These are phyloP conservation scores for Plasmodium gonderi DNA, from an alignment of 169 alveolate genomes.

Conservation along the genomic window DNA sequence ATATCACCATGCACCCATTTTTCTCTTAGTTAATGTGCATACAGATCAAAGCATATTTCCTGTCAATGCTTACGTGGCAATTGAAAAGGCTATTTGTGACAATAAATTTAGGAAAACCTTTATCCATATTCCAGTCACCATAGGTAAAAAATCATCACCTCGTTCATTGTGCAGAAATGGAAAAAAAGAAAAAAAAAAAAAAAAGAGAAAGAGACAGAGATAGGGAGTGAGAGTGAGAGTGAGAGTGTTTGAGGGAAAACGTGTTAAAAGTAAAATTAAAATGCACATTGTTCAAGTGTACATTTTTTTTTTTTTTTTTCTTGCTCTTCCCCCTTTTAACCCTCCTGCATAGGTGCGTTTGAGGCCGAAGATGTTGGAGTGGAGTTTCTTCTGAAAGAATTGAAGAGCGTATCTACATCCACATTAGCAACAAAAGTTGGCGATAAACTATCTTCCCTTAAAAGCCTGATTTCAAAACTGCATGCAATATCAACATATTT, in stretches of 20 bases:
- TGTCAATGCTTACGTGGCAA: constrained; percentile 94
- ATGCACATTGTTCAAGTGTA: too few relatives aligned
- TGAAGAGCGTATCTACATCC: constrained; percentile 95
- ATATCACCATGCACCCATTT: constrained; percentile 95
- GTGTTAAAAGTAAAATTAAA: too few relatives aligned
- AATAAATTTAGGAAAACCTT: constrained; percentile 94
- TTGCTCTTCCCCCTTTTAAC: not conserved
- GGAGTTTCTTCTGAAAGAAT: constrained; percentile 97
- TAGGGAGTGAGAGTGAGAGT: too few relatives aligned
- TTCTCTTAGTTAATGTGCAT: constrained; percentile 93
- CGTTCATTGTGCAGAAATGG: too few relatives aligned
- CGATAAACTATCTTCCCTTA: constrained; percentile 81
- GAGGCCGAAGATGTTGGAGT: constrained; percentile 99
- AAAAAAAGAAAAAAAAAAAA: constrained; percentile 3
- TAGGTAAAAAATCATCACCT: constrained; percentile 87
- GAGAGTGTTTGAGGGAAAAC: too few relatives aligned
- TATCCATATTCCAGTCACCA: constrained; percentile 93
- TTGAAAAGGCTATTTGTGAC: constrained; percentile 95
- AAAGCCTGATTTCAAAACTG: constrained; percentile 77
- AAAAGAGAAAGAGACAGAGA: not conserved
- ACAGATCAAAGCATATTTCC: constrained; percentile 88
- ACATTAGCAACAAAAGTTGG: constrained; percentile 92
- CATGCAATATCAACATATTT: constrained; percentile 82
- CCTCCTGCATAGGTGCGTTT: constrained; percentile 89
- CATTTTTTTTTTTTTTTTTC: not conserved